phyloP scores from a whole-genome alignment of 495 filamentous ascomycete species.

The Immersiella caudata region DNA sequence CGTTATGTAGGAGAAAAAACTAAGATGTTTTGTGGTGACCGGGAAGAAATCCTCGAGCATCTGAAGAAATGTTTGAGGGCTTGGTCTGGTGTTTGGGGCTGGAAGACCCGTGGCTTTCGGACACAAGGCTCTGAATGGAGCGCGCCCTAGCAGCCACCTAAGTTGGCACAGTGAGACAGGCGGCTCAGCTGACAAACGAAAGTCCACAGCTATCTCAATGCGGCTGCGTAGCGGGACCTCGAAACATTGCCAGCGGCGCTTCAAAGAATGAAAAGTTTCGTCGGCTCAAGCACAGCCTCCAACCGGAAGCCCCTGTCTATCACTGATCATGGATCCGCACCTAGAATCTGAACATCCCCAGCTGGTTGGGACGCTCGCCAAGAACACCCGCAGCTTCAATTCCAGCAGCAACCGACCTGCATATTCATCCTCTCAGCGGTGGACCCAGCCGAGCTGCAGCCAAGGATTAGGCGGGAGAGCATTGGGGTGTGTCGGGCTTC shows the following conservation, averaged over 20 bases:
- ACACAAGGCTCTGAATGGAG: background rate
- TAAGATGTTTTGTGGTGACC: background rate
- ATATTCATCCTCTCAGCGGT: too few relatives aligned
- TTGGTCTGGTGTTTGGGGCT: background rate
- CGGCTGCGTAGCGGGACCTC: background rate
- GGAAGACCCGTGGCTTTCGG: background rate
- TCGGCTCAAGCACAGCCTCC: background rate
- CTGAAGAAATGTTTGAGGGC: background rate
- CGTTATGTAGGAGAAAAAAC: background rate
- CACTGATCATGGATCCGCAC: background rate
- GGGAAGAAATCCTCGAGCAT: background rate
- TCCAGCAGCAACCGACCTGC: background rate
- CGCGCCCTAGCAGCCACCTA: background rate
- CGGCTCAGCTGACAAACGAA: background rate
- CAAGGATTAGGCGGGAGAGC: background rate
- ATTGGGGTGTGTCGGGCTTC: too few relatives aligned
- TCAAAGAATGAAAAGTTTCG: background rate
- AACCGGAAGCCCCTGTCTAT: background rate
- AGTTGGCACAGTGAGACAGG: background rate
- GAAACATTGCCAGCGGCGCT: background rate
- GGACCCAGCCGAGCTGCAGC: background rate
- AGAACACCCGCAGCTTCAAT: background rate
- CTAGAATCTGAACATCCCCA: background rate
- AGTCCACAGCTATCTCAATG: background rate
- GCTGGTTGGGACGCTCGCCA: conserved; percentile 4